Evolutionary conservation across 768 basidiomycete species (phyloP).

Genomic region (Amanita jacksonii): DNA sequence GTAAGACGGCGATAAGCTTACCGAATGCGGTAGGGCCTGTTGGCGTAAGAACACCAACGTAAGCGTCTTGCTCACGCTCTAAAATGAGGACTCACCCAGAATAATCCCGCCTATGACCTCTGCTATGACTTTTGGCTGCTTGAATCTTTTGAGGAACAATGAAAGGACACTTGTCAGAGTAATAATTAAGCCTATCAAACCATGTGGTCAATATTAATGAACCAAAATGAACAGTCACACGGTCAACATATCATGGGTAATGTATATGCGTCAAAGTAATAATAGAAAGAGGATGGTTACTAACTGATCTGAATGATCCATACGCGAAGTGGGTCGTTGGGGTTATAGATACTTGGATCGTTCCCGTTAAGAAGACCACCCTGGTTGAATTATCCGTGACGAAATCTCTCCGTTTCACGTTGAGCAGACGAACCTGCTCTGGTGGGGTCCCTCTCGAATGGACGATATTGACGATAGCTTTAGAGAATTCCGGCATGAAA

Average conservation of each 20-base stretch:
- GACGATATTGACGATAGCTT: background rate
- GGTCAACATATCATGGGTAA: background rate
- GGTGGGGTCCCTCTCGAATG: background rate
- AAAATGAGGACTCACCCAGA: slow-evolving; percentile 42
- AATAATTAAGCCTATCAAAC: slow-evolving; percentile 67
- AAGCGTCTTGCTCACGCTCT: too few relatives aligned
- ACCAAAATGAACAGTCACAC: background rate
- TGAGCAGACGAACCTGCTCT: slow-evolving; percentile 5
- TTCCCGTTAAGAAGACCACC: slow-evolving; percentile 70
- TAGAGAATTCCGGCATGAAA: slow-evolving; percentile 6
- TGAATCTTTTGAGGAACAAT: slow-evolving; percentile 58
- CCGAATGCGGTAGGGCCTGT: slow-evolving; percentile 44
- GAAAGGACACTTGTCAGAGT: slow-evolving; percentile 68
- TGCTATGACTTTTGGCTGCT: slow-evolving; percentile 81
- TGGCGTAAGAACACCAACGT: too few relatives aligned
- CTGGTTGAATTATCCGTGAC: slow-evolving; percentile 22
- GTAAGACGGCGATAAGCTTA: slow-evolving; percentile 7
- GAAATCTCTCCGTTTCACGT: background rate
- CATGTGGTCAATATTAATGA: background rate
- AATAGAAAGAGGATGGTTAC: slow-evolving; percentile 13
- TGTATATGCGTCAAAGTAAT: background rate
- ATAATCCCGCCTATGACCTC: slow-evolving; percentile 85
- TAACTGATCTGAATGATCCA: slow-evolving; percentile 76
- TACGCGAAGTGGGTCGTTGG: slow-evolving; percentile 59
- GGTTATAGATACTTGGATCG: slow-evolving; percentile 60